Evolutionary conservation across 495 filamentous ascomycete genomes (phyloP).

Genomic region (Hypomontagnella submonticulosa): DNA sequence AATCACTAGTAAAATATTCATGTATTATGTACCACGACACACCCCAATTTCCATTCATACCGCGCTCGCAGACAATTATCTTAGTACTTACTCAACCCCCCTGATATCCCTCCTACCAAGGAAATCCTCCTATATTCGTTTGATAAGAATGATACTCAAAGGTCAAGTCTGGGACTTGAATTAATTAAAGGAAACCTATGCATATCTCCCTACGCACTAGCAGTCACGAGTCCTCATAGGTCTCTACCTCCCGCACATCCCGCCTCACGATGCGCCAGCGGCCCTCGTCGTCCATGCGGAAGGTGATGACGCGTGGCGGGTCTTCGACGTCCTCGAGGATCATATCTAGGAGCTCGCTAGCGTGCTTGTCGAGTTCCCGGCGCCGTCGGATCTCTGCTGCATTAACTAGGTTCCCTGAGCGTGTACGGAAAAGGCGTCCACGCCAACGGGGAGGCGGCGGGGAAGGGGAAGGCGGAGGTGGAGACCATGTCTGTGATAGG

Average conservation of each 20-base stretch:
- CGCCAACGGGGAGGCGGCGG: constrained; percentile 3
- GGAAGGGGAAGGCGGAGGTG: constrained; percentile 6
- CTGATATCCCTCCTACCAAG: too few species aligned
- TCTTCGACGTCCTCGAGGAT: constrained; percentile 38
- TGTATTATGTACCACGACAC: too few species aligned
- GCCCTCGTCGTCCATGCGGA: constrained; percentile 39
- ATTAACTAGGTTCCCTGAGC: constrained; percentile 39
- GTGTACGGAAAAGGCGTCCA: constrained; percentile 41
- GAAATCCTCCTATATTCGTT: too few species aligned
- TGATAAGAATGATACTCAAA: too few species aligned
- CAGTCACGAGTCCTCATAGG: constrained; percentile 20
- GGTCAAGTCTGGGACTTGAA: too few species aligned
- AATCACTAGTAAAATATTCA: too few species aligned
- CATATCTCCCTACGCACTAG: neutral
- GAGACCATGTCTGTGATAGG: constrained; percentile 5
- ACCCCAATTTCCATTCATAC: too few species aligned
- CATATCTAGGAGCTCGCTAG: constrained; percentile 36
- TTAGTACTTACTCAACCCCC: too few species aligned
- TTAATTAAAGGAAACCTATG: neutral
- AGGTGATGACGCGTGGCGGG: constrained; percentile 5
- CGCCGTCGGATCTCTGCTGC: constrained; percentile 37
- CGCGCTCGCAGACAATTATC: too few species aligned
- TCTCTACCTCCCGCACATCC: constrained; percentile 42
- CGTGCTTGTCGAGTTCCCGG: constrained; percentile 30
- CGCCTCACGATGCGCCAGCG: constrained; percentile 49